Percentiles rank a stretch among this genome's conserved stretches.
These are phyloP conservation scores for Xylariaceae sp. DNA, from an alignment of 2,329 filamentous ascomycete species.

Conservation along the genomic window DNA sequence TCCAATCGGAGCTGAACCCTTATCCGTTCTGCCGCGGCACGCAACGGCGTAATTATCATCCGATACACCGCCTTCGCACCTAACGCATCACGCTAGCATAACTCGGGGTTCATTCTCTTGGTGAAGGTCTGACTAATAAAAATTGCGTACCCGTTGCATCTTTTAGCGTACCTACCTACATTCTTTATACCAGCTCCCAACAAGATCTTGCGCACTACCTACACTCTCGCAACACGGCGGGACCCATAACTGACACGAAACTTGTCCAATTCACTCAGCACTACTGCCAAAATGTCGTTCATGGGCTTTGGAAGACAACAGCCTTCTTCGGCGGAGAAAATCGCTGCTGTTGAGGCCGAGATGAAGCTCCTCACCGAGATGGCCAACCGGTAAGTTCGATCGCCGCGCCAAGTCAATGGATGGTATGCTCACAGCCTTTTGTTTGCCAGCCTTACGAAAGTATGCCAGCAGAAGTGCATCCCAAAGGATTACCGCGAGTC, in stretches of 20 bases:
- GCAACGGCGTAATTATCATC: slow-evolving; percentile 22
- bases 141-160: neutral
- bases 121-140: neutral
- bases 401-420: neutral
- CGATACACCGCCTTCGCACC: slow-evolving; percentile 27
- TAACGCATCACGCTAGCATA: neutral
- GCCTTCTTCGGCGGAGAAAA: slow-evolving; percentile 93
- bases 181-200: neutral
- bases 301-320: slow-evolving; percentile 72
- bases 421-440: slow-evolving; percentile 15
- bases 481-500: slow-evolving; percentile 88
- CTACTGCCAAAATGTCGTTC: slow-evolving; percentile 58
- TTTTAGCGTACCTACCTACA: neutral
- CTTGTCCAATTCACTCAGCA: neutral
- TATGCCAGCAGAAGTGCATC: slow-evolving; percentile 92
- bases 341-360: slow-evolving; percentile 92
- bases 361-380: slow-evolving; percentile 97
- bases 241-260: neutral
- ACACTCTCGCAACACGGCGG: neutral
- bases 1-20: neutral
- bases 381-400: slow-evolving; percentile 76
- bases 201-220: neutral
- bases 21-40: slow-evolving; percentile 21
- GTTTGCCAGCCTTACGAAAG: slow-evolving; percentile 66
- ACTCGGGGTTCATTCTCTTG: neutral